Conservation (phyloP, 2,329 filamentous ascomycete genomes). For the Aspergillus awamori region DNA sequence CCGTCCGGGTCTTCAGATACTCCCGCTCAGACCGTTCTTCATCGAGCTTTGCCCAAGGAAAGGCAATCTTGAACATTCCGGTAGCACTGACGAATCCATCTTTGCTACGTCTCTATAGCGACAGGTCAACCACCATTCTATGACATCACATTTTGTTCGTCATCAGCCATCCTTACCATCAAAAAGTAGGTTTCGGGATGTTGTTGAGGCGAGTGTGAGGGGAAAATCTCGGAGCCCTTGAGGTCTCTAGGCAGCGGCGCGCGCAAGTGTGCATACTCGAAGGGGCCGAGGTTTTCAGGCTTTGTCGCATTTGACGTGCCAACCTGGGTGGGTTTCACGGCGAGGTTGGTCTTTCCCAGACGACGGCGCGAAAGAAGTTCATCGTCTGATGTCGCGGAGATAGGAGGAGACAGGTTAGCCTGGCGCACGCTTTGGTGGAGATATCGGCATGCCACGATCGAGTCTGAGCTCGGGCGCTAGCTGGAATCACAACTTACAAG, state of each 20-base stretch:
- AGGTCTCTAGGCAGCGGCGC: constrained; percentile 91
- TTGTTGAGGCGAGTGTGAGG: constrained; percentile 62
- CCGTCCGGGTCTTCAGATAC: constrained; percentile 79
- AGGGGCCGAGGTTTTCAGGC: constrained; percentile 73
- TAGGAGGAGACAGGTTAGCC: constrained; percentile 20
- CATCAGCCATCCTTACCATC: constrained; percentile 60
- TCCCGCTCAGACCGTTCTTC: constrained; percentile 64
- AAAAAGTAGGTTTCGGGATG: constrained; percentile 91
- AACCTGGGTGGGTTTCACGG: constrained; percentile 76
- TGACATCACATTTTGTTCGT: background rate
- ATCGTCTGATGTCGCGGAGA: constrained; percentile 54
- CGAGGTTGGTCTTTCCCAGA: constrained; percentile 88
- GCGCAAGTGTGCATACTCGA: constrained; percentile 95
- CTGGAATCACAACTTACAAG: constrained; percentile 44
- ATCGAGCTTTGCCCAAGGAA: constrained; percentile 63
- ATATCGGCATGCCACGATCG: background rate
- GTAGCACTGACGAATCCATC: constrained; percentile 69
- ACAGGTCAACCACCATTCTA: constrained; percentile 8
- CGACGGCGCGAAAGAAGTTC: constrained; percentile 82
- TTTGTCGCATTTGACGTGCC: constrained; percentile 72
- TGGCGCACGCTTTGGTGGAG: constrained; percentile 10
- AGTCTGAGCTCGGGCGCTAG: constrained; percentile 20
- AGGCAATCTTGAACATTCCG: constrained; percentile 71
- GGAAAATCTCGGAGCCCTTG: constrained; percentile 85
- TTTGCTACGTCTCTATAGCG: constrained; percentile 60